A percentile compares a stretch with the other conserved stretches of the same genome.
Evolutionary conservation across 1,284 basidiomycete genomes (phyloP).

Genomic region (Leccinum glutinopallens): DNA sequence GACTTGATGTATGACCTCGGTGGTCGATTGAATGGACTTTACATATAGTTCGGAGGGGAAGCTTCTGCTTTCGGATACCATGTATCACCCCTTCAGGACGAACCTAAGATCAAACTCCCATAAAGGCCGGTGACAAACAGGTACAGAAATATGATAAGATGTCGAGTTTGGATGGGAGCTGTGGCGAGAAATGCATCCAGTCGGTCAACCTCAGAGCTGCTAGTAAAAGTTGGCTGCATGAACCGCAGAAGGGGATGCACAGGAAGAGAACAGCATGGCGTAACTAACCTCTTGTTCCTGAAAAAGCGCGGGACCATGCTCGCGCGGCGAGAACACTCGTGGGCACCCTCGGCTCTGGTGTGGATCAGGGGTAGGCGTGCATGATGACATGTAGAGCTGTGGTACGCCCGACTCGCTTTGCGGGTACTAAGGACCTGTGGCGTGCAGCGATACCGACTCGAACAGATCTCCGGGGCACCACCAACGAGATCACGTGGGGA

Average conservation of each 20-base stretch:
- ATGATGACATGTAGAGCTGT: too few species aligned
- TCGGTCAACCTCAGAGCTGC: background rate
- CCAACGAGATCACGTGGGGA: background rate
- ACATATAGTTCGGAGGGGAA: slow-evolving; percentile 14
- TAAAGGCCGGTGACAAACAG: background rate
- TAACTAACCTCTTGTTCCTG: background rate
- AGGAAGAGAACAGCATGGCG: slow-evolving; percentile 22
- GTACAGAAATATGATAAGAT: slow-evolving; percentile 21
- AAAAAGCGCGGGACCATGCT: too few species aligned
- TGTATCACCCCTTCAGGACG: slow-evolving; percentile 5
- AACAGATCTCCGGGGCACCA: too few species aligned
- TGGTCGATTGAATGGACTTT: slow-evolving; percentile 17
- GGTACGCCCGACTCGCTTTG: too few species aligned
- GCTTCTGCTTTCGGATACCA: slow-evolving; percentile 3
- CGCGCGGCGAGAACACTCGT: too few species aligned
- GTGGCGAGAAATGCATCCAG: background rate
- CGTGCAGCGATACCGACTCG: too few species aligned
- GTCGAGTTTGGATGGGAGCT: background rate
- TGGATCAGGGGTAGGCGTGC: too few species aligned
- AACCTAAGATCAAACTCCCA: background rate
- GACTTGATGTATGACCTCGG: background rate
- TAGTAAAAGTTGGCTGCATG: background rate
- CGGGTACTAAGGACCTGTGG: too few species aligned
- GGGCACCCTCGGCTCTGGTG: too few species aligned
- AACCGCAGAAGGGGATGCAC: slow-evolving; percentile 5